Percentiles rank a stretch among this genome's conserved stretches.
Evolutionary conservation across 2,329 filamentous ascomycete species (phyloP).

Genomic region (Alternaria novae-zelandiae): DNA sequence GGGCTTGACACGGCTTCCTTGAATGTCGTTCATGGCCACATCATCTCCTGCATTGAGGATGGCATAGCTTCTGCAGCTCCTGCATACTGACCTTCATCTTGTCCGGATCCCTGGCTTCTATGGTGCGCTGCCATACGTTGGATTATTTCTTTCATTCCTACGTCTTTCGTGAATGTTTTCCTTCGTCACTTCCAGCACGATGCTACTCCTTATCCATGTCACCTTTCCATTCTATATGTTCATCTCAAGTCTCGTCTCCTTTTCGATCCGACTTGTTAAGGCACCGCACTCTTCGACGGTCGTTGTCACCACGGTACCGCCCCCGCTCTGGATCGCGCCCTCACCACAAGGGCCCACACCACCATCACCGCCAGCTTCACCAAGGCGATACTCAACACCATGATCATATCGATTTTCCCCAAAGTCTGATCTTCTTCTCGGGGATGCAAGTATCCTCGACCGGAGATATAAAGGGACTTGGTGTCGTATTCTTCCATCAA

Average conservation of each 20-base stretch:
- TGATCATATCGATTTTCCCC: not conserved
- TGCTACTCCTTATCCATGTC: not conserved
- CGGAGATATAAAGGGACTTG: not conserved
- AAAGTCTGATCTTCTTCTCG: not conserved
- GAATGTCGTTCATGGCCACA: not conserved
- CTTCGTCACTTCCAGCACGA: too few relatives aligned
- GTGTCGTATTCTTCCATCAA: not conserved
- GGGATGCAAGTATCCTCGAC: not conserved
- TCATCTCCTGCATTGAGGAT: not conserved
- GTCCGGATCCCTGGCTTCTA: not conserved
- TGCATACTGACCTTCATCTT: not conserved
- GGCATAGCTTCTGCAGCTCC: not conserved
- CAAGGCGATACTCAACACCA: not conserved
- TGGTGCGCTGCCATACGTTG: too few relatives aligned
- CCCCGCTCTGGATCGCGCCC: not conserved
- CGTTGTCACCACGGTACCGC: not conserved
- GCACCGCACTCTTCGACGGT: not conserved
- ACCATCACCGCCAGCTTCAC: not conserved
- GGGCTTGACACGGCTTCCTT: not conserved
- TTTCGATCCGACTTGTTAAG: not conserved
- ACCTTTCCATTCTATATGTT: not conserved
- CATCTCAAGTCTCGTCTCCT: not conserved
- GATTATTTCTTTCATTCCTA: not conserved
- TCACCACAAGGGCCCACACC: not conserved
- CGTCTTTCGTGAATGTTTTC: not conserved